Evolutionary conservation across 345 rosid genomes (phyloP), one percentile per base, ranked within the genome.

Genomic region (Lepidium aucheri): DNA sequence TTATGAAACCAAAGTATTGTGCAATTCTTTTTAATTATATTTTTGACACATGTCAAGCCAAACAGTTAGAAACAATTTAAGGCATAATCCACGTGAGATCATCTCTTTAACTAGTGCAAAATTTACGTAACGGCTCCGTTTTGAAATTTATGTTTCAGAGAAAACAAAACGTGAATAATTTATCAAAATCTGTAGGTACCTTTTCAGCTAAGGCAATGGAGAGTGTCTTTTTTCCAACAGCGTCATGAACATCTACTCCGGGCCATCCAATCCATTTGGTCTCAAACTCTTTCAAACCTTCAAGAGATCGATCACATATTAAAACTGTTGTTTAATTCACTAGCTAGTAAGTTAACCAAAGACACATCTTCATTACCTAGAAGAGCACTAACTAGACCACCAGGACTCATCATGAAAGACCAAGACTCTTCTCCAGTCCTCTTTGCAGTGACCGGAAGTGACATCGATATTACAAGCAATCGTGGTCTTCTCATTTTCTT

Each of bases 181-280:
- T 12, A 39, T 62, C 15, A 39, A 47, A 47, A 58, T 9, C 8
- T 32, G 36, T 57, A 60, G 9, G 20, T 70, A 88, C 99, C 84
- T 88, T 90, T 64, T 88, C 88, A 60, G 95, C 97, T 74, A 94
- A 77, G 54, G 96, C 91, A 73, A 81, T 81, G 20, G 97, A 86
- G 30, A 94, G 90, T 49, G 99, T 86, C 49, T 76, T 77, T 80
- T 90, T 96, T 13, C 99, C 99, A 49, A 76, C 72, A 56, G 74
- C 90, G 75, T 94, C 99, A 5, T 95, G 89, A 70, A 94, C 96
- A 81, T 94, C 89, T 9, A 94, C 97, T 22, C 96, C 97, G 39
- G 99, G 97, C 99, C 97, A 94, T 38, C 99, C 99, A 56, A 94
- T 94, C 99, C 99, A 94, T 79, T 88, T 94, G 26, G 96, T 95